Conservation (phyloP, 1,284 basidiomycete genomes). For the Golubevia pallescens region DNA sequence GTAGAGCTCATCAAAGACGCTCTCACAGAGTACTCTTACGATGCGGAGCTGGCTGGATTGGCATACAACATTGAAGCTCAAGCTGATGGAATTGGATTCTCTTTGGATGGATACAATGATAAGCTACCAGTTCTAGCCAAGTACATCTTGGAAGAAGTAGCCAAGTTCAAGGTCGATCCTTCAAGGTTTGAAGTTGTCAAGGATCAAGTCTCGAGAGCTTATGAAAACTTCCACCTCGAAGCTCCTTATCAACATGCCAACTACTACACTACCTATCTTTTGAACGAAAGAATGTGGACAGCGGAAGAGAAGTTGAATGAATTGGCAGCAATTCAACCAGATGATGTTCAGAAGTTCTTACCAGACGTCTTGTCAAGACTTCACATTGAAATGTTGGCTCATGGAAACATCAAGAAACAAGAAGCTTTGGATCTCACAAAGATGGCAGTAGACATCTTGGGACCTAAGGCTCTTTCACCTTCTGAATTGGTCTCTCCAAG, state of each 20-base stretch:
- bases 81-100: constrained; percentile 75
- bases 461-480: constrained; percentile 67
- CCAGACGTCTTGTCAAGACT: constrained; percentile 73
- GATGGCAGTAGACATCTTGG: constrained; percentile 75
- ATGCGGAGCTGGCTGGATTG: constrained; percentile 89
- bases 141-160: constrained; percentile 78
- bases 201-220: constrained; percentile 72
- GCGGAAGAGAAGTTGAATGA: constrained; percentile 80
- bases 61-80: constrained; percentile 76
- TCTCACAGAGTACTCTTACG: constrained; percentile 88
- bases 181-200: constrained; percentile 82
- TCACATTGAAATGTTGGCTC: constrained; percentile 78
- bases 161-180: constrained; percentile 73
- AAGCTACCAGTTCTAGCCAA: constrained; percentile 81
- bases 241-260: constrained; percentile 83
- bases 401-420: constrained; percentile 85
- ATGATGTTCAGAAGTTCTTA: constrained; percentile 77
- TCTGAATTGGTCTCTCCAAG: constrained; percentile 28
- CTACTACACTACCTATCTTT: constrained; percentile 77
- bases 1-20: constrained; percentile 86
- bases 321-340: constrained; percentile 75
- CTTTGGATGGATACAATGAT: constrained; percentile 89
- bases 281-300: constrained; percentile 79
- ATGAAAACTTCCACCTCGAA: constrained; percentile 79
- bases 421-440: constrained; percentile 79